Conservation (phyloP, 2,329 filamentous ascomycete species). For the Aspergillus viridinutans region DNA sequence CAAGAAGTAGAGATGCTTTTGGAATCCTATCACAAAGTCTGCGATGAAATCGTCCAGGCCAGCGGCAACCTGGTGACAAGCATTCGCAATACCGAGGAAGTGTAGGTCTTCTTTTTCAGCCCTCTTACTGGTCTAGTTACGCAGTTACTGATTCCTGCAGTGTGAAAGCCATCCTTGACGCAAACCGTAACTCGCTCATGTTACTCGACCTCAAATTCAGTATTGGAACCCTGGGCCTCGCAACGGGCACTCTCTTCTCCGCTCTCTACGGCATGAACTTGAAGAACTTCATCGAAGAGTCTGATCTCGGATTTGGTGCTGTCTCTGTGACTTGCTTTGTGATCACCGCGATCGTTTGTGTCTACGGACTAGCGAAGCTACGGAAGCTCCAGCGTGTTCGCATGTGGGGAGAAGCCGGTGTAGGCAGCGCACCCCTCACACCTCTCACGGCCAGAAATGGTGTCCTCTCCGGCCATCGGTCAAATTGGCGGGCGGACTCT, state of each 20-base stretch:
- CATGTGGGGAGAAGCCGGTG: slow-evolving; percentile 67
- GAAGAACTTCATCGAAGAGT: slow-evolving; percentile 97
- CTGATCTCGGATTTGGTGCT: slow-evolving; percentile 74
- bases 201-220: slow-evolving; percentile 93
- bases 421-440: slow-evolving; percentile 27
- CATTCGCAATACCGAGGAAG: slow-evolving; percentile 97
- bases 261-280: slow-evolving; percentile 99
- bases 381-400: slow-evolving; percentile 81
- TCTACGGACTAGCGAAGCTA: slow-evolving; percentile 78
- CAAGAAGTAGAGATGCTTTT: slow-evolving; percentile 96
- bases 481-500: slow-evolving; percentile 43
- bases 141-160: slow-evolving; percentile 44
- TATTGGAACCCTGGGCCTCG: slow-evolving; percentile 89
- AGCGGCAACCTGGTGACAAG: slow-evolving; percentile 88
- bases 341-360: slow-evolving; percentile 72
- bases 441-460: slow-evolving; percentile 24
- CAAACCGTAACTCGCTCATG: slow-evolving; percentile 98
- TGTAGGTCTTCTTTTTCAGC: slow-evolving; percentile 55
- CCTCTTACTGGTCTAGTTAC: background rate
- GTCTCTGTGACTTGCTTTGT: slow-evolving; percentile 68
- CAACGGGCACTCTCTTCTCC: slow-evolving; percentile 89
- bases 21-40: slow-evolving; percentile 96
- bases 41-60: slow-evolving; percentile 95
- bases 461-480: slow-evolving; percentile 21
- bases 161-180: slow-evolving; percentile 93